These are phyloP conservation scores for Mortierella sp. DNA, from an alignment of 371 early-diverging fungal species.

Conservation along the genomic window DNA sequence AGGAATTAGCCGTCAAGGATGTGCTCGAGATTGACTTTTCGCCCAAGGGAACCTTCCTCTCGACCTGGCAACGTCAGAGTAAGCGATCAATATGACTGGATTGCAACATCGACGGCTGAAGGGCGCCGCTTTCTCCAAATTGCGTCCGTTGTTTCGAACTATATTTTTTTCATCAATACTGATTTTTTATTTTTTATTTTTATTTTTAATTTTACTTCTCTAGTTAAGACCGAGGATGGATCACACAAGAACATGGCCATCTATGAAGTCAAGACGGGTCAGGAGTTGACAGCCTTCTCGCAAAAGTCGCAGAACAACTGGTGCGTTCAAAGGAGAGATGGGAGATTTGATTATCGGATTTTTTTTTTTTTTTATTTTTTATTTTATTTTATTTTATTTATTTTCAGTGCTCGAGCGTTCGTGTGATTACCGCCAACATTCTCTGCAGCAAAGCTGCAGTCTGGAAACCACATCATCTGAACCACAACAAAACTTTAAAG, in stretches of 20 bases:
- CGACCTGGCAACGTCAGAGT: slow-evolving; percentile 91
- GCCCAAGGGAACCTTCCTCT: slow-evolving; percentile 88
- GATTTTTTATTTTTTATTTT: neutral
- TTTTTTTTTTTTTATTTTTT: too few species aligned
- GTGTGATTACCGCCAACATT: neutral
- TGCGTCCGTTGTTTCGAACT: too few species aligned
- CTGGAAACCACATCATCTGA: neutral
- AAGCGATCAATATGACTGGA: slow-evolving; percentile 28
- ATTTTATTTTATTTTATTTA: neutral
- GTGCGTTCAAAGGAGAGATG: slow-evolving; percentile 42
- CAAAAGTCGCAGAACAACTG: slow-evolving; percentile 84
- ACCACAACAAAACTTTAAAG: neutral
- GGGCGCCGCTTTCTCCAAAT: too few species aligned
- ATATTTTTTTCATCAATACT: neutral
- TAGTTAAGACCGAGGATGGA: slow-evolving; percentile 79
- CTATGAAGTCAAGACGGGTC: slow-evolving; percentile 83
- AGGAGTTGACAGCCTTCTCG: slow-evolving; percentile 78
- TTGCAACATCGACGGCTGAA: neutral
- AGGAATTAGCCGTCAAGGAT: slow-evolving; percentile 74
- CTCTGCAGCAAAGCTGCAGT: neutral
- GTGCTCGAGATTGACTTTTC: slow-evolving; percentile 92
- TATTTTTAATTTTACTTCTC: neutral
- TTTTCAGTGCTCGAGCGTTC: neutral
- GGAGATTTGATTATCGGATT: too few species aligned
- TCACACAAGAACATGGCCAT: slow-evolving; percentile 84